A percentile compares a stretch with the other conserved stretches of the same genome.
Evolutionary conservation across 2,329 filamentous ascomycete genomes (phyloP).

Genomic region (Raffaelea arxii): DNA sequence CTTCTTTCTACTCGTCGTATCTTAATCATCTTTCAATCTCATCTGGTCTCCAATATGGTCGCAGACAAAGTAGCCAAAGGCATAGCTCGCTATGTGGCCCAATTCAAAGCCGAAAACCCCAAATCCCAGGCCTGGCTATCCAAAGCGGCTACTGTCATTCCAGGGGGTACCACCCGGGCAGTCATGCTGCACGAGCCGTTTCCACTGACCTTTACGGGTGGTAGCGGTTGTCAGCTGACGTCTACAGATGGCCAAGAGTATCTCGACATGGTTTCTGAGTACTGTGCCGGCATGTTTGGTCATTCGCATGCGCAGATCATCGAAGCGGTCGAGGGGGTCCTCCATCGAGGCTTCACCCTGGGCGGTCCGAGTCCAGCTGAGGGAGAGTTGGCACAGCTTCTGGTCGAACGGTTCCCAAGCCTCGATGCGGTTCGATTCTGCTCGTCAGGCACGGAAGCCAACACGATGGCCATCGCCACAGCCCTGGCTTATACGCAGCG

Average conservation of each 20-base stretch:
- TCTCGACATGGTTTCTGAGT: constrained; percentile 25
- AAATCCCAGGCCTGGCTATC: too few relatives aligned
- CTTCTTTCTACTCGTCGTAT: too few relatives aligned
- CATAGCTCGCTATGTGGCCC: too few relatives aligned
- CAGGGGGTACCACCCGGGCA: constrained; percentile 36
- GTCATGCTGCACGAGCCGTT: constrained; percentile 28
- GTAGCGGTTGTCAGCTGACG: constrained; percentile 18
- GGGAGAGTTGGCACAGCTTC: constrained; percentile 33
- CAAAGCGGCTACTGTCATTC: too few relatives aligned
- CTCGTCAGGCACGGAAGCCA: constrained; percentile 58
- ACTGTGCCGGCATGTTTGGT: constrained; percentile 55
- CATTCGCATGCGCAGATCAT: constrained; percentile 2
- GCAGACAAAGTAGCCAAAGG: too few relatives aligned
- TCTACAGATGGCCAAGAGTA: constrained; percentile 22
- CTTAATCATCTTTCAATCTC: too few relatives aligned
- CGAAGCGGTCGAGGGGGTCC: constrained; percentile 2
- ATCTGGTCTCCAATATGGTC: too few relatives aligned
- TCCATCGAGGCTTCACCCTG: neutral
- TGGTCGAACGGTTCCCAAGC: constrained; percentile 38
- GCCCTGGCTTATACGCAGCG: neutral
- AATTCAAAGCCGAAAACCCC: too few relatives aligned
- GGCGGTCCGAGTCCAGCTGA: constrained; percentile 22
- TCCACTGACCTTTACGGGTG: constrained; percentile 21
- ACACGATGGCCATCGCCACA: constrained; percentile 18
- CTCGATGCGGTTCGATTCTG: constrained; percentile 49